Evolutionary conservation across 306 rosid species (phyloP).

Genomic region (Trichosanthes cucumerina): DNA sequence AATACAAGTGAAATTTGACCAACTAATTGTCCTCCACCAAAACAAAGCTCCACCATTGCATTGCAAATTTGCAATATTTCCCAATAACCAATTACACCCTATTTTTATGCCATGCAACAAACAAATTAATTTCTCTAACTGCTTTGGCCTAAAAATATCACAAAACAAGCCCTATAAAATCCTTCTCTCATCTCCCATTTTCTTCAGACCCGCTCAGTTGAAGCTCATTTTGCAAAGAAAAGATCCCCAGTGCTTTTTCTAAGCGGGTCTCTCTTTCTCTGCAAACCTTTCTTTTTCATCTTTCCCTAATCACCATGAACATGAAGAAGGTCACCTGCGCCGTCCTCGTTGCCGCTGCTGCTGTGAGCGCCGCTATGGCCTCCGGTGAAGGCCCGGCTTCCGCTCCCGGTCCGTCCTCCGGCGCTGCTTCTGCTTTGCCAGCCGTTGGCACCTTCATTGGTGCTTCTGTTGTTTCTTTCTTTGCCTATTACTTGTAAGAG

Average conservation of each 20-base stretch:
- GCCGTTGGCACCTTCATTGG: constrained; percentile 34
- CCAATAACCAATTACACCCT: neutral
- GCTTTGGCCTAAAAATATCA: neutral
- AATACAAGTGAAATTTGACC: no score
- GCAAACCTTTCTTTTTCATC: neutral
- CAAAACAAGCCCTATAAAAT: neutral
- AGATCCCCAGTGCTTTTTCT: neutral
- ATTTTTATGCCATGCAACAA: neutral
- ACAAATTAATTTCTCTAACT: neutral
- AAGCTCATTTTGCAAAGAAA: neutral
- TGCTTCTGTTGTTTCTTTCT: constrained; percentile 27
- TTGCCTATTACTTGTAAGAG: constrained; percentile 25
- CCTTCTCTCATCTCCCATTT: neutral
- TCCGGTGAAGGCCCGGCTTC: constrained; percentile 21
- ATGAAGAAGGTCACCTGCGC: constrained; percentile 18
- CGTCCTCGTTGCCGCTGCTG: constrained; percentile 25
- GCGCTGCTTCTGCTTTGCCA: constrained; percentile 16
- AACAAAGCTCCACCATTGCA: no score
- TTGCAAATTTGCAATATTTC: no score
- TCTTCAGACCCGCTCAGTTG: neutral
- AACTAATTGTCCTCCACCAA: no score
- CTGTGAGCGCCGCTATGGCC: constrained; percentile 28
- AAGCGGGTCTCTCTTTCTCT: neutral
- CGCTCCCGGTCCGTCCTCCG: constrained; percentile 20
- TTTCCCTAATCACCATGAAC: neutral